Evolutionary conservation across 2,329 filamentous ascomycete species (phyloP).

Genomic region (Penicillium sp.): DNA sequence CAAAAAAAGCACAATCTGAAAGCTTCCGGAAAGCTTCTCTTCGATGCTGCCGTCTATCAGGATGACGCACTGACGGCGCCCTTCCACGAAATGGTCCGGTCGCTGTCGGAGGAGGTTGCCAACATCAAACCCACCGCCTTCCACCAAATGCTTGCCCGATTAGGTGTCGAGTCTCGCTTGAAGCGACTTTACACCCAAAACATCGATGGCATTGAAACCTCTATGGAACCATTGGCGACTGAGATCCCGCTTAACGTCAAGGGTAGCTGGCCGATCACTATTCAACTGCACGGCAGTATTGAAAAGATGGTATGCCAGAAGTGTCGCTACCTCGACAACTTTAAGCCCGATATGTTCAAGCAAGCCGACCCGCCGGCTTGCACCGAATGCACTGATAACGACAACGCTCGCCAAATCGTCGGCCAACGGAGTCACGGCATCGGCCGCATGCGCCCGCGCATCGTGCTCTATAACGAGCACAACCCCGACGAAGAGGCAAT

Average conservation of each 20-base stretch:
- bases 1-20: constrained; percentile 84
- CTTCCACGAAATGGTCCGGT: constrained; percentile 93
- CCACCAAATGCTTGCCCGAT: constrained; percentile 83
- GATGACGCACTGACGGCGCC: constrained; percentile 78
- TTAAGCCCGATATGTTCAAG: constrained; percentile 70
- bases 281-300: constrained; percentile 87
- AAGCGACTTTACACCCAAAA: constrained; percentile 93
- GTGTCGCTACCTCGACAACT: constrained; percentile 66
- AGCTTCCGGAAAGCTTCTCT: constrained; percentile 85
- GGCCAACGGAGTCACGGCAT: constrained; percentile 91
- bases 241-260: constrained; percentile 72
- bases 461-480: constrained; percentile 94
- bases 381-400: constrained; percentile 61
- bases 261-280: constrained; percentile 83
- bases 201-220: constrained; percentile 87
- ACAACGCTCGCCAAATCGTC: constrained; percentile 65
- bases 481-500: constrained; percentile 96
- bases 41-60: constrained; percentile 95
- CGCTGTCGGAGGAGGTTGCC: constrained; percentile 69
- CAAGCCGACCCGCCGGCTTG: constrained; percentile 78
- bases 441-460: constrained; percentile 77
- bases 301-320: constrained; percentile 97
- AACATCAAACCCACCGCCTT: constrained; percentile 75
- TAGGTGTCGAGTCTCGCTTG: constrained; percentile 77
- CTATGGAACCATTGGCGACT: constrained; percentile 69